Percentiles rank a stretch among this genome's conserved stretches.
phyloP scores from a whole-genome alignment of 1,284 basidiomycete genomes.

The Cystobasidium slooffiae region DNA sequence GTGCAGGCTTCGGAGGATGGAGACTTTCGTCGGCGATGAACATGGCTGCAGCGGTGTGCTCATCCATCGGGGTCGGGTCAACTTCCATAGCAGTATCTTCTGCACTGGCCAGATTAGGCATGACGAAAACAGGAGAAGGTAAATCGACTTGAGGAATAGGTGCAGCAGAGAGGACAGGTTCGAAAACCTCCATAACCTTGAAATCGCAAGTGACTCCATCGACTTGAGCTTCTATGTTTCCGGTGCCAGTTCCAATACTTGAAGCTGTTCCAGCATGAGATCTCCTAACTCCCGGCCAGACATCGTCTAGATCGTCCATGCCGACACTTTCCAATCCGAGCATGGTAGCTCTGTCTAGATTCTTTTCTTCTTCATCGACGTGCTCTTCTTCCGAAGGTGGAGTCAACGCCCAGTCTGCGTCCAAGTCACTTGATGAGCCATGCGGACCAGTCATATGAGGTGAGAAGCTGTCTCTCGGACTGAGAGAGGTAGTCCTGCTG shows the following conservation, averaged over 20 bases:
- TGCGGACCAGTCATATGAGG: constrained; percentile 22
- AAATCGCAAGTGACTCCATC: constrained; percentile 6
- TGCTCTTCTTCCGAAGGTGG: constrained; percentile 41
- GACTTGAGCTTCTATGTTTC: constrained; percentile 6
- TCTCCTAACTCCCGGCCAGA: constrained; percentile 34
- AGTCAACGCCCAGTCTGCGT: constrained; percentile 40
- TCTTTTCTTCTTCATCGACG: constrained; percentile 41
- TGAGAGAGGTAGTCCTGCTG: constrained; percentile 34
- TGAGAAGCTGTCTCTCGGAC: constrained; percentile 40
- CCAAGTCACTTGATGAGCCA: constrained; percentile 1
- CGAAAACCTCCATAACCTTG: constrained; percentile 34
- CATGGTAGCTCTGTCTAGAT: constrained; percentile 38
- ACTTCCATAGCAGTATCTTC: constrained; percentile 13
- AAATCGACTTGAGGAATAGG: constrained; percentile 27
- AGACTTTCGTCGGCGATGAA: constrained; percentile 34
- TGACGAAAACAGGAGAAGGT: constrained; percentile 5
- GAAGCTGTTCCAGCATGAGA: neutral
- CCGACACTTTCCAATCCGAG: constrained; percentile 38
- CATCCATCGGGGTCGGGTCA: constrained; percentile 28
- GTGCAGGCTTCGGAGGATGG: constrained; percentile 17
- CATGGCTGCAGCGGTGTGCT: constrained; percentile 31
- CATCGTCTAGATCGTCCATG: constrained; percentile 41
- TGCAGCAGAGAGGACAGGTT: constrained; percentile 30
- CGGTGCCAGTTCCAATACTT: neutral
- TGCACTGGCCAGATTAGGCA: neutral